Evolutionary conservation across 257 asterid species (phyloP).

Genomic region (Hygrophila difformis): DNA sequence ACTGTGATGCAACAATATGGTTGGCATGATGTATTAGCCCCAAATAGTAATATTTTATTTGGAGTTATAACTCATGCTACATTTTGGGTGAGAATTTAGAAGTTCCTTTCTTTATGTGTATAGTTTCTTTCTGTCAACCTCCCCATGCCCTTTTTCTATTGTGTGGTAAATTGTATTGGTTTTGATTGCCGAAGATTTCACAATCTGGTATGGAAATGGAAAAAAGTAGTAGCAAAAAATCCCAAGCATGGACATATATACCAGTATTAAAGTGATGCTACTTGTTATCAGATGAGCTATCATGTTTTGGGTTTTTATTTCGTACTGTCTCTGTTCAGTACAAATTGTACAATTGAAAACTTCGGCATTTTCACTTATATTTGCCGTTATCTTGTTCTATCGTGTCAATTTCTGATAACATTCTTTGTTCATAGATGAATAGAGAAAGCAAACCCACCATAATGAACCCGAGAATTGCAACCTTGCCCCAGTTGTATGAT

Average conservation of each 20-base stretch:
- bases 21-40: slow-evolving; percentile 46
- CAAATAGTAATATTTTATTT: slow-evolving; percentile 40
- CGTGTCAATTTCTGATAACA: slow-evolving; percentile 38
- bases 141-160: no score
- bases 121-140: background rate
- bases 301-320: slow-evolving; percentile 17
- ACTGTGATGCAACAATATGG: slow-evolving; percentile 42
- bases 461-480: slow-evolving; percentile 56
- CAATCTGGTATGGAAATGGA: no score
- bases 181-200: no score
- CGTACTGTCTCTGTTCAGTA: slow-evolving; percentile 21
- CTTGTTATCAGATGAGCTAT: no score
- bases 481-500: slow-evolving; percentile 54
- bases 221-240: no score
- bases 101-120: slow-evolving; percentile 5
- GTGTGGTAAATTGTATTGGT: no score
- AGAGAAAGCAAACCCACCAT: slow-evolving; percentile 72
- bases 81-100: slow-evolving; percentile 17
- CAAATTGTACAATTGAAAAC: slow-evolving; percentile 9
- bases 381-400: slow-evolving; percentile 27
- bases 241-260: no score
- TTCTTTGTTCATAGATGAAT: slow-evolving; percentile 57
- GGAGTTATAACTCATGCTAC: slow-evolving; percentile 71
- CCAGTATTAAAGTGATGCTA: no score
- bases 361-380: slow-evolving; percentile 27